Base-by-base conservation (phyloP, 768 basidiomycete genomes). In the Pleurotus tuoliensis region DNA sequence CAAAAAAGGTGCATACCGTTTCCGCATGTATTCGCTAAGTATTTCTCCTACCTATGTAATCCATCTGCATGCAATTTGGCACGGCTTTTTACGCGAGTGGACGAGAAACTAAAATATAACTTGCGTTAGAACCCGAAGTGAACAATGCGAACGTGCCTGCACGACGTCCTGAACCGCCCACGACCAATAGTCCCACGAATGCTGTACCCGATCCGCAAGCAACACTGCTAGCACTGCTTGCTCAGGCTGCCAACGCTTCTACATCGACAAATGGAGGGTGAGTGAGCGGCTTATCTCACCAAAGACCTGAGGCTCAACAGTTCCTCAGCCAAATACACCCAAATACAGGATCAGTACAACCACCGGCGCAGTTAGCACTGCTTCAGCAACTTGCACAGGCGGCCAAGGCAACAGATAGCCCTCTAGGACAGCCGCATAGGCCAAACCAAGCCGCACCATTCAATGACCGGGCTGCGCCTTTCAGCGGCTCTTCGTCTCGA, bases 1-100 rank as follows among this genome's bases (percentile, higher is more conserved):
- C 18, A 24, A 41, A 53, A 85, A 92, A 92, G 92, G 91, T 94
- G 90, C 89, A 82, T 92, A 91, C 86, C 79, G 75, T 74, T 72
- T 69, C 71, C 67, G 62, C 69, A 70, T 78, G 74, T 84, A 80
- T 85, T 85, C 85, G 89, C 87, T 88, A 87, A 91, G 89, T 91
- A 89, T 78, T 72, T 76, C 76, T 76, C 75, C 73, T 73, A 71
- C 71, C 74, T 74, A 76, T 82, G 82, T 82, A 90, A 88, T 82
- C 73, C 51, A 43, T 75, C 79, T 87, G 74, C 76, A 65, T 72
- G 71, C 75, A 69, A 69, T 79, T 76, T 76, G 74, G 68, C 69
- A 63, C 58, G 67, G 59, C 63, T 67, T 67, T 71, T 67, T 71
- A 67, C 70, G 71, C 69, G 75, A 76, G 70, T 85, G 80, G 82